Conservation (phyloP, 768 basidiomycete genomes). For the Termitomyces sp. region DNA sequence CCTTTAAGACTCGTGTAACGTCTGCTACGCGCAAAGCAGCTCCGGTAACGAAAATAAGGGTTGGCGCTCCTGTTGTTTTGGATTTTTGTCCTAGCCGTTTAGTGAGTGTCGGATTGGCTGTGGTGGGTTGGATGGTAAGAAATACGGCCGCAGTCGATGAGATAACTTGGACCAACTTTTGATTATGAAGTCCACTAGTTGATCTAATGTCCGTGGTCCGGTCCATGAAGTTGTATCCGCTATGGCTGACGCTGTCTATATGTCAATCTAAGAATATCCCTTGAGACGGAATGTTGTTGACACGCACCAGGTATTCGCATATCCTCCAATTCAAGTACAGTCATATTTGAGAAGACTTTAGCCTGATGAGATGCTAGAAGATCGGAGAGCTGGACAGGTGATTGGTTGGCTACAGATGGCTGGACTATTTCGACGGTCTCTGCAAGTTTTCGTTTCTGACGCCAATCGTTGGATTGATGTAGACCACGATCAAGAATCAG, state of each 20-base stretch:
- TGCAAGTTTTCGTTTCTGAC: slow-evolving; percentile 63
- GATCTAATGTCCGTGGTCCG: slow-evolving; percentile 66
- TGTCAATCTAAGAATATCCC: slow-evolving; percentile 43
- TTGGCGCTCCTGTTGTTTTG: slow-evolving; percentile 80
- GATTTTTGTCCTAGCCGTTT: slow-evolving; percentile 72
- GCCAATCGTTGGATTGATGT: background rate
- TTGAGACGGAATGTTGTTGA: slow-evolving; percentile 3
- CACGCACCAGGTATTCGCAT: slow-evolving; percentile 70
- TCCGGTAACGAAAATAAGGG: slow-evolving; percentile 77
- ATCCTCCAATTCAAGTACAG: slow-evolving; percentile 77
- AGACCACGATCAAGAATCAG: background rate
- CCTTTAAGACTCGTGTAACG: slow-evolving; percentile 69
- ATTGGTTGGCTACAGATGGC: slow-evolving; percentile 52
- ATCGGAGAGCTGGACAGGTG: slow-evolving; percentile 54
- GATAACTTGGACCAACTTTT: slow-evolving; percentile 46
- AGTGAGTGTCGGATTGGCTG: slow-evolving; percentile 66
- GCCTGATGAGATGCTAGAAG: slow-evolving; percentile 66
- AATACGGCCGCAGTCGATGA: background rate
- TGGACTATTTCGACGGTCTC: slow-evolving; percentile 35
- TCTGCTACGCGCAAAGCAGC: slow-evolving; percentile 95
- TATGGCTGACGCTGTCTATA: slow-evolving; percentile 65
- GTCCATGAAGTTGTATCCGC: slow-evolving; percentile 75
- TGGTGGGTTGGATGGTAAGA: background rate
- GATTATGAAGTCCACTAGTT: slow-evolving; percentile 71
- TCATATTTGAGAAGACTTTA: slow-evolving; percentile 66